These are phyloP conservation scores for Teratosphaeria gauchensis DNA, from an alignment of 2,329 filamentous ascomycete genomes.

Conservation along the genomic window DNA sequence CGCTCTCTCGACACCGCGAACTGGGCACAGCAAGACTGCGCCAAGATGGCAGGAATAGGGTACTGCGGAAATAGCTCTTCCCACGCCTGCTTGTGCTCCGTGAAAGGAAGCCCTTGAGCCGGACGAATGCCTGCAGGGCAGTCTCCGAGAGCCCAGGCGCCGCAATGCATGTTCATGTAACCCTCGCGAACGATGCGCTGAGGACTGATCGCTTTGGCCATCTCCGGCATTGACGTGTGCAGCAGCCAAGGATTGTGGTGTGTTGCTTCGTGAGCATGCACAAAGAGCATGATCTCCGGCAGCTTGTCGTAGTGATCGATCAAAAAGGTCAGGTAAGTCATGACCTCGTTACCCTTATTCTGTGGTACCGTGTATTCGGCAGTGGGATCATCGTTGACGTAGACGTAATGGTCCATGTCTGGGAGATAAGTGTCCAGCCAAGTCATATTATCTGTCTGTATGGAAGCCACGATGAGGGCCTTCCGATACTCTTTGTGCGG, in stretches of 20 bases:
- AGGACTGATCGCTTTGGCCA: slow-evolving; percentile 11
- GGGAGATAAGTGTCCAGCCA: background rate
- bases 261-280: slow-evolving; percentile 14
- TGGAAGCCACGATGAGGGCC: background rate
- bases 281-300: slow-evolving; percentile 15
- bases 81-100: slow-evolving; percentile 24
- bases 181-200: slow-evolving; percentile 30
- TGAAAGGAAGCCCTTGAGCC: slow-evolving; percentile 7
- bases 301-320: slow-evolving; percentile 35
- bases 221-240: slow-evolving; percentile 20
- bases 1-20: slow-evolving; percentile 24
- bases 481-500: background rate
- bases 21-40: slow-evolving; percentile 17
- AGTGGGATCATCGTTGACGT: background rate
- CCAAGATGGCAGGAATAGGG: slow-evolving; percentile 11
- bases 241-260: slow-evolving; percentile 26
- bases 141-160: slow-evolving; percentile 28
- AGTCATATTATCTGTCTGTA: background rate
- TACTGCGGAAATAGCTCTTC: slow-evolving; percentile 34
- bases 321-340: slow-evolving; percentile 38
- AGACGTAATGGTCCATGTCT: background rate
- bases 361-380: slow-evolving; percentile 27
- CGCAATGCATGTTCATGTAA: slow-evolving; percentile 42
- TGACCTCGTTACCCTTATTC: slow-evolving; percentile 38
- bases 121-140: slow-evolving; percentile 1